These are phyloP conservation scores for Capronia coronata DNA, from an alignment of 2,329 filamentous ascomycete genomes.

Conservation along the genomic window DNA sequence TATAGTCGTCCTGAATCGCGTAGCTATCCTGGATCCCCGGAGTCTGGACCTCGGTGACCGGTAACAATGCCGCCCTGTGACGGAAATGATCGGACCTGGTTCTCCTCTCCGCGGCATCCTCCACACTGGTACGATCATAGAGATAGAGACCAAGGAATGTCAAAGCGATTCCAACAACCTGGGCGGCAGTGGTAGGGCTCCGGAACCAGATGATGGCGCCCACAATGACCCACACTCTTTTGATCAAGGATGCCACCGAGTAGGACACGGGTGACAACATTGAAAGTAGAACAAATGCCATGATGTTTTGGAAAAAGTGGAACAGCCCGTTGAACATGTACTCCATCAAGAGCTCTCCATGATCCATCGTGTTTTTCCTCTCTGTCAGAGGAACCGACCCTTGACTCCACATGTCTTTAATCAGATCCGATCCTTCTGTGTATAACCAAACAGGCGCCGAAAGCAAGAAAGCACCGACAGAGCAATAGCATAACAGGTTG, in stretches of 20 bases:
- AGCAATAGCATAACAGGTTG: slow-evolving; percentile 95
- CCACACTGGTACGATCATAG: slow-evolving; percentile 86
- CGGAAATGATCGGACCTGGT: slow-evolving; percentile 60
- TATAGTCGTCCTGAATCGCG: slow-evolving; percentile 7
- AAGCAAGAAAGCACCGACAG: slow-evolving; percentile 79
- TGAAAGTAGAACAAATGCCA: slow-evolving; percentile 86
- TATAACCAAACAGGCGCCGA: slow-evolving; percentile 91
- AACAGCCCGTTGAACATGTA: slow-evolving; percentile 96
- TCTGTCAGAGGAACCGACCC: slow-evolving; percentile 71
- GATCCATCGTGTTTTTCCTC: slow-evolving; percentile 65
- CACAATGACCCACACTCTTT: slow-evolving; percentile 93
- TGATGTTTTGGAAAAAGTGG: slow-evolving; percentile 92
- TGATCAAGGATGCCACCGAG: slow-evolving; percentile 90
- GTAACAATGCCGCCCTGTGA: slow-evolving; percentile 57
- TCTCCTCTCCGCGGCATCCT: slow-evolving; percentile 77
- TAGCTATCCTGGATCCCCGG: slow-evolving; percentile 29
- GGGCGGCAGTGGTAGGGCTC: slow-evolving; percentile 73
- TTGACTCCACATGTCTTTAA: slow-evolving; percentile 72
- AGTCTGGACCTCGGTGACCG: slow-evolving; percentile 48
- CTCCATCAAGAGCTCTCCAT: slow-evolving; percentile 61
- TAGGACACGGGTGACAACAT: slow-evolving; percentile 96
- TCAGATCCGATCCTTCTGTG: slow-evolving; percentile 72
- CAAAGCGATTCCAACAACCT: slow-evolving; percentile 76
- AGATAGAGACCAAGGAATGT: slow-evolving; percentile 91
- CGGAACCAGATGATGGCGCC: slow-evolving; percentile 96